Percentiles rank a stretch among this genome's conserved stretches.
These are phyloP conservation scores for Candida ipomoeae DNA, from an alignment of 805 yeast species.

Conservation along the genomic window DNA sequence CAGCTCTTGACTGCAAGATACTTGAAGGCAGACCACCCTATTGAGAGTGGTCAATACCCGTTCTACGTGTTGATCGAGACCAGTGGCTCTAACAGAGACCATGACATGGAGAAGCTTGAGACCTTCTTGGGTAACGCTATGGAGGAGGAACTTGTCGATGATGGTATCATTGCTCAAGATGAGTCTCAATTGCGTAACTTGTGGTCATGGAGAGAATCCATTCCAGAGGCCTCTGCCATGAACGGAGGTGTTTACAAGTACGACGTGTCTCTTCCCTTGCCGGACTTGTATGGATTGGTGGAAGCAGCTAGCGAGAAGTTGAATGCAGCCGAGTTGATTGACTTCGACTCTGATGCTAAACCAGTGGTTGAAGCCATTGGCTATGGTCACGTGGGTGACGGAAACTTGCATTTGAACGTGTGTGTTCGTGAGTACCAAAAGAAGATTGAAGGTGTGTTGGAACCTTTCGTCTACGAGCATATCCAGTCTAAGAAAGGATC, in stretches of 20 bases:
- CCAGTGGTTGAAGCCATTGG: slow-evolving; percentile 92
- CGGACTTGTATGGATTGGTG: slow-evolving; percentile 76
- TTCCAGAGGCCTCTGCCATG: slow-evolving; percentile 82
- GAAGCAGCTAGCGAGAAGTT: slow-evolving; percentile 68
- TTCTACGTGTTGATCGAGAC: slow-evolving; percentile 92
- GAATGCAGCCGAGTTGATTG: slow-evolving; percentile 52
- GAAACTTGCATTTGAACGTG: slow-evolving; percentile 90
- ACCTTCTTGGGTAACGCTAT: slow-evolving; percentile 75
- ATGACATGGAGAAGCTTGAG: slow-evolving; percentile 88
- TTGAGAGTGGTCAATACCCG: slow-evolving; percentile 72
- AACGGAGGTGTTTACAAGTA: slow-evolving; percentile 96
- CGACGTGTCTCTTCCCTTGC: slow-evolving; percentile 88
- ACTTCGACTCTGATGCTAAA: slow-evolving; percentile 52
- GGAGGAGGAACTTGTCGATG: slow-evolving; percentile 81
- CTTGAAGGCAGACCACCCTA: slow-evolving; percentile 64
- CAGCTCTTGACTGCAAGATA: slow-evolving; percentile 62
- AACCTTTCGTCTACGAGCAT: slow-evolving; percentile 95
- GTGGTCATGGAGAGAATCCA: slow-evolving; percentile 95
- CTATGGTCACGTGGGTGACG: slow-evolving; percentile 98
- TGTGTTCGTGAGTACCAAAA: slow-evolving; percentile 81
- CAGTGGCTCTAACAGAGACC: slow-evolving; percentile 90
- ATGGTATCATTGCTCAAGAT: slow-evolving; percentile 95
- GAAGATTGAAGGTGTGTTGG: slow-evolving; percentile 73
- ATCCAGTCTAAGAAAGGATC: slow-evolving; percentile 73
- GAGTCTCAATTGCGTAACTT: slow-evolving; percentile 77